A percentile compares a stretch with the other conserved stretches of the same genome.
These are phyloP conservation scores for Xylaria hypoxylon DNA, from an alignment of 2,329 filamentous ascomycete species.

Conservation along the genomic window DNA sequence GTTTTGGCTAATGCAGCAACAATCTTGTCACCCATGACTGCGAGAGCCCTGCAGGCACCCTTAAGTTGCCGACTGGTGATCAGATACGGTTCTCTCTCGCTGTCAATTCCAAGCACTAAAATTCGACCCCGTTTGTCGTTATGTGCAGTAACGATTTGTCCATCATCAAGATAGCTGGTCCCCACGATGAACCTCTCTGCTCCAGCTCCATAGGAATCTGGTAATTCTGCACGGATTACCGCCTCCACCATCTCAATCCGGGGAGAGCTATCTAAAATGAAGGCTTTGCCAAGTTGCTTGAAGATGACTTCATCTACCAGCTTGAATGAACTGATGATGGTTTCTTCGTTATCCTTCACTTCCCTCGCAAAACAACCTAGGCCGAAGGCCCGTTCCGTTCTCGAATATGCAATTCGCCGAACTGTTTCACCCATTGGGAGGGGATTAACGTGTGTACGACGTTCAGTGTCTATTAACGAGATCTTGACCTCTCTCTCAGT, in stretches of 20 bases:
- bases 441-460: constrained; percentile 88
- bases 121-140: constrained; percentile 78
- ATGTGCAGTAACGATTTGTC: constrained; percentile 57
- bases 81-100: constrained; percentile 77
- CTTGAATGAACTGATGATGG: constrained; percentile 82
- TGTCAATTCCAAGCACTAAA: constrained; percentile 84
- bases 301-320: constrained; percentile 93
- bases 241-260: constrained; percentile 82
- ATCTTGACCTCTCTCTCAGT: constrained; percentile 82
- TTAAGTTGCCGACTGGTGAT: constrained; percentile 77
- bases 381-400: constrained; percentile 82
- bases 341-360: constrained; percentile 76
- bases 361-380: constrained; percentile 86
- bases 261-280: constrained; percentile 65
- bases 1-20: constrained; percentile 93
- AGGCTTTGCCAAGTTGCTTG: constrained; percentile 76
- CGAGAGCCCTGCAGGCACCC: constrained; percentile 84
- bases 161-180: constrained; percentile 79
- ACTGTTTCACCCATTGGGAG: constrained; percentile 85
- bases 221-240: constrained; percentile 80
- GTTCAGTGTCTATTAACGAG: constrained; percentile 82
- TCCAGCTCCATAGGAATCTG: constrained; percentile 64
- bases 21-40: constrained; percentile 79
- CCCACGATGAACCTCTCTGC: constrained; percentile 91
- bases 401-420: constrained; percentile 86